A percentile compares a stretch with the other conserved stretches of the same genome.
Conservation (phyloP, 352 stramenopile species). For the Globisporangium spinosum region DNA sequence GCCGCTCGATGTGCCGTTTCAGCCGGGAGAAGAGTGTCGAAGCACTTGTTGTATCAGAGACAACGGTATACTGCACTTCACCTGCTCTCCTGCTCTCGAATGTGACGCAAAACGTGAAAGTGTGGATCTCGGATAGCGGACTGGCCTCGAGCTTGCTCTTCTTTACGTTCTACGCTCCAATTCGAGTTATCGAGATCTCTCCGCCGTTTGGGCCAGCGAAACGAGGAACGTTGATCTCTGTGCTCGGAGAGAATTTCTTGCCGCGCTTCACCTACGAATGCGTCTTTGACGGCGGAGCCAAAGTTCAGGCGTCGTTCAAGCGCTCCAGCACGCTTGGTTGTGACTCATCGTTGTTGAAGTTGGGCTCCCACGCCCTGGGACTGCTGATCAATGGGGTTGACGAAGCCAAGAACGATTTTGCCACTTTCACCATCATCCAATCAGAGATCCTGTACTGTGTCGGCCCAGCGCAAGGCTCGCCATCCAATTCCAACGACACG, state of each 20-base stretch:
- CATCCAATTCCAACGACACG: constrained; percentile 17
- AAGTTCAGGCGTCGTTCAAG: constrained; percentile 11
- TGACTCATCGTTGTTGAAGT: constrained; percentile 22
- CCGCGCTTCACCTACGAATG: constrained; percentile 24
- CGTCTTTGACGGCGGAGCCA: constrained; percentile 26
- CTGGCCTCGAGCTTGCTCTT: constrained; percentile 20
- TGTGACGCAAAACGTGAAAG: constrained; percentile 13
- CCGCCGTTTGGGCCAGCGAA: constrained; percentile 31
- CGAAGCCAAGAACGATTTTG: constrained; percentile 25
- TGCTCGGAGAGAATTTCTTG: constrained; percentile 26
- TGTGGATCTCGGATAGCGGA: constrained; percentile 35
- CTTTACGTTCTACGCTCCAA: constrained; percentile 25
- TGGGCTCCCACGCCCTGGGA: constrained; percentile 29
- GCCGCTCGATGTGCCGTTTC: constrained; percentile 34
- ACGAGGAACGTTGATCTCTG: constrained; percentile 27
- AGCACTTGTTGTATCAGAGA: constrained; percentile 24
- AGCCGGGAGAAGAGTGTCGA: constrained; percentile 10
- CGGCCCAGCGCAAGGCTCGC: constrained; percentile 25
- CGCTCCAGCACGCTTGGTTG: constrained; percentile 20
- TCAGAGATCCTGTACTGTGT: constrained; percentile 30
- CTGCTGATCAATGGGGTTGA: constrained; percentile 24
- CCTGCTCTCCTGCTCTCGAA: constrained; percentile 17
- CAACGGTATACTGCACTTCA: constrained; percentile 22
- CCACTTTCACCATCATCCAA: constrained; percentile 30
- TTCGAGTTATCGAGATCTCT: constrained; percentile 13